Base-by-base conservation (phyloP, 305 asterid species). In the Plantago lanceolata region DNA sequence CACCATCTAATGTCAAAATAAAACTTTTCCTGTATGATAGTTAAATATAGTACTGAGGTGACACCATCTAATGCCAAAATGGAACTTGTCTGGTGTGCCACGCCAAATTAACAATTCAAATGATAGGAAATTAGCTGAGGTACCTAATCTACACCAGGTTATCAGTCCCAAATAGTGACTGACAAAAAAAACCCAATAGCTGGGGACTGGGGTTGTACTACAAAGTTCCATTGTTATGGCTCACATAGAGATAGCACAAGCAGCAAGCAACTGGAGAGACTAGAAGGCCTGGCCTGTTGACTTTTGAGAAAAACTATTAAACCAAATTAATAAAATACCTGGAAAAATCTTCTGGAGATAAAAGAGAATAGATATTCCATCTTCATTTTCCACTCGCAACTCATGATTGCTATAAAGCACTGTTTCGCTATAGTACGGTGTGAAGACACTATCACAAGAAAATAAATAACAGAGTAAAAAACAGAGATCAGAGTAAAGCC, bases 321-420 rank as follows among this genome's bases (percentile, higher is more conserved):
- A 57, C 48, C 56, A 66, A 33, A 57, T 61, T 54, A 13, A 11
- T 1, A 57, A 49, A 60, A 37, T 71, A 89, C 99, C 99, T 63
- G 99, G 99, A 79, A 87, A 93, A 76, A 93, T 93, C 72, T 90
- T 93, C 79, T 93, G 99, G 73, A 93, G 96, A 83, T 93, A 93
- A 79, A 93, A 93, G 73, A 93, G 79, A 59, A 64, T 87, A 54
- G 99, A 89, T 79, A 93, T 89, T 72, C 99, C 99, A 86, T 93
- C 99, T 81, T 93, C 99, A 79, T 93, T 93, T 76, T 93, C 99
- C 72, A 56, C 78, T 74, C 92, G 88, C 83, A 93, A 74, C 64
- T 93, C 99, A 49, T 84, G 81, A 75, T 84, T 83, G 85, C 99
- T 90, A 77, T 93, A 93, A 67, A 93, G 96, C 76, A 93, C 99